Base-by-base conservation (phyloP, 805 yeast species). In the Yueomyces sinensis region DNA sequence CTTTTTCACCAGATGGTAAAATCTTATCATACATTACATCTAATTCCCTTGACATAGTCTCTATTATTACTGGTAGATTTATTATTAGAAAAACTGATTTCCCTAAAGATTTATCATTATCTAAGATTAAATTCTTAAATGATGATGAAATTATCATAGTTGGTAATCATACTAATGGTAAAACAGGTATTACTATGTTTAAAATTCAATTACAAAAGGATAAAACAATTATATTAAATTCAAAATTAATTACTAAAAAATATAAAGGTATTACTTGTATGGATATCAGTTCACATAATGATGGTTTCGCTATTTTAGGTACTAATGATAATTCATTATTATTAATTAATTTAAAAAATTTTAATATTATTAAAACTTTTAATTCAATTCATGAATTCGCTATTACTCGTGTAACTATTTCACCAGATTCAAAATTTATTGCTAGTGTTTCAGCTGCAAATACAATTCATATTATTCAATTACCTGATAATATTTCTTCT, bases 391-490 rank as follows among this genome's bases (percentile, higher is more conserved):
- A 86, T 52, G 62, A 68, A 7, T 82, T 82, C 53, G 84, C 93
- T 18, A 75, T 84, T 34, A 84, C 95, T 0, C 67, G 70, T 30
- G 72, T 82, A 9, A 61, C 72, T 3, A 76, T 83, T 39, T 76
- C 84, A 4, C 77, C 81, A 13, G 66, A 73, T 49, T 84, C 87
- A 6, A 58, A 69, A 33, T 66, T 65, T 36, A 57, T 83, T 32
- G 89, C 83, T 3, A 70, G 83, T 17, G 77, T 74, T 0, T 77
- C 89, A 24, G 93, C 87, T 1, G 82, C 91, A 3, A 76, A 79
- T 40, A 67, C 83, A 1, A 69, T 84, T 20, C 73, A 68, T 44
- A 73, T 83, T 7, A 58, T 76, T 37, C 64, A 62, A 37, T 53
- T 83, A 16, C 87, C 91, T 3, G 58, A 55, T 17, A 66, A 65